Conservation (phyloP, 306 rosid species). For the Cicer judaicum region DNA sequence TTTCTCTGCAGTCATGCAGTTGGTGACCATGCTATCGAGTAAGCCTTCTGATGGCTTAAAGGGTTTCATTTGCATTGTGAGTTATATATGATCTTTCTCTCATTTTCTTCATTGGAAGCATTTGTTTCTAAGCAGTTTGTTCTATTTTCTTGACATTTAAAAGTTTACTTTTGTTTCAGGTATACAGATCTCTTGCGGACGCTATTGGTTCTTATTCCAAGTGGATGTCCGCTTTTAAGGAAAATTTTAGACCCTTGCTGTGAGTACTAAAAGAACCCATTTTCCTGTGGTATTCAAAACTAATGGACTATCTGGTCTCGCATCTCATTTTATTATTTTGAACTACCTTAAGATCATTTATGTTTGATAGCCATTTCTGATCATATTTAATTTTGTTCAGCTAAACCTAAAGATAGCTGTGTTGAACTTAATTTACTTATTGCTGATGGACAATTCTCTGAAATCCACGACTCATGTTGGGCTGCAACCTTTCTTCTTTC, state of each 20-base stretch:
- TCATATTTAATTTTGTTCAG: slow-evolving; percentile 18
- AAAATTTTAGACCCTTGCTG: slow-evolving; percentile 78
- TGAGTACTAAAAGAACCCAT: slow-evolving; percentile 53
- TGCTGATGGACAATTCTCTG: slow-evolving; percentile 36
- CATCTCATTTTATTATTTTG: slow-evolving; percentile 21
- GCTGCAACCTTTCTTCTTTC: slow-evolving; percentile 53
- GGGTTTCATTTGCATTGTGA: slow-evolving; percentile 86
- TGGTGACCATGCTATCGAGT: slow-evolving; percentile 78
- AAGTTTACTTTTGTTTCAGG: slow-evolving; percentile 60
- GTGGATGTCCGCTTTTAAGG: slow-evolving; percentile 79
- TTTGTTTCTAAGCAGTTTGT: slow-evolving; percentile 45
- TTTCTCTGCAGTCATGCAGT: slow-evolving; percentile 81
- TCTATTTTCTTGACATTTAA: slow-evolving; percentile 40
- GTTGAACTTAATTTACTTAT: slow-evolving; percentile 34
- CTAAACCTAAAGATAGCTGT: slow-evolving; percentile 37
- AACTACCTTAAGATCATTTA: slow-evolving; percentile 28
- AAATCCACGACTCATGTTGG: slow-evolving; percentile 42
- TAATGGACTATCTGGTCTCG: slow-evolving; percentile 9
- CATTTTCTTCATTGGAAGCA: slow-evolving; percentile 40
- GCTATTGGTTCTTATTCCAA: slow-evolving; percentile 90
- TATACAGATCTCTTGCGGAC: slow-evolving; percentile 89
- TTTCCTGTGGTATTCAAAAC: slow-evolving; percentile 36
- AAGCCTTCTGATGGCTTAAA: slow-evolving; percentile 76
- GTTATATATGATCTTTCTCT: slow-evolving; percentile 44
- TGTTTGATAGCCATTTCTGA: slow-evolving; percentile 26